phyloP scores from a whole-genome alignment of 192 early-diverging fungal genomes.

The Lobosporangium transversale region DNA sequence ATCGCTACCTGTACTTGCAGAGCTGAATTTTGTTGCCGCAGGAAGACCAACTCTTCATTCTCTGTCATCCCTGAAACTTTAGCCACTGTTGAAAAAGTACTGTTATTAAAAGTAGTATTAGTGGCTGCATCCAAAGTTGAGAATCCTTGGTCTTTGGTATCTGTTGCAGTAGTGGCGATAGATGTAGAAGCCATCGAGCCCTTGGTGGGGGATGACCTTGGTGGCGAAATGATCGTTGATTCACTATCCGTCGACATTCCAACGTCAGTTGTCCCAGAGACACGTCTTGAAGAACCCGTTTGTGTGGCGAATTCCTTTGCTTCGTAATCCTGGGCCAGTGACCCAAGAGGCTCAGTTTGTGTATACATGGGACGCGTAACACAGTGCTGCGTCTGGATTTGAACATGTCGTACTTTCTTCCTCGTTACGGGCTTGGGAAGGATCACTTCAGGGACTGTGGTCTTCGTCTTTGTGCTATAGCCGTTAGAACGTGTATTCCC shows the following conservation, averaged over 20 bases:
- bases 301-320: constrained; percentile 26
- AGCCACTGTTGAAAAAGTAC: neutral
- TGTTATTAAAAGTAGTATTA: neutral
- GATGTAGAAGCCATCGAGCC: constrained; percentile 6
- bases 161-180: neutral
- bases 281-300: constrained; percentile 2
- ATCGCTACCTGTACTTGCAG: constrained; percentile 27
- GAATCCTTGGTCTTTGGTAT: neutral
- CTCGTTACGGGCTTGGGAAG: constrained; percentile 21
- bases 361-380: constrained; percentile 46
- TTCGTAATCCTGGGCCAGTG: constrained; percentile 3
- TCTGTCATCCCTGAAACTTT: neutral
- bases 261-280: neutral
- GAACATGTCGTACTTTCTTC: constrained; percentile 48
- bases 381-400: constrained; percentile 53
- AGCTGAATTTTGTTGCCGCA: constrained; percentile 25
- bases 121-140: neutral
- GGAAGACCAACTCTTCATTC: constrained; percentile 22
- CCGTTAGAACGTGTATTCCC: neutral
- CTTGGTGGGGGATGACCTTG: neutral
- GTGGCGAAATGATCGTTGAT: neutral
- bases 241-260: constrained; percentile 12
- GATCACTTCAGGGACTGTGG: constrained; percentile 3
- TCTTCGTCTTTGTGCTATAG: neutral
- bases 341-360: constrained; percentile 30